Conservation (phyloP, 306 rosid species). For the Corylus americana region DNA sequence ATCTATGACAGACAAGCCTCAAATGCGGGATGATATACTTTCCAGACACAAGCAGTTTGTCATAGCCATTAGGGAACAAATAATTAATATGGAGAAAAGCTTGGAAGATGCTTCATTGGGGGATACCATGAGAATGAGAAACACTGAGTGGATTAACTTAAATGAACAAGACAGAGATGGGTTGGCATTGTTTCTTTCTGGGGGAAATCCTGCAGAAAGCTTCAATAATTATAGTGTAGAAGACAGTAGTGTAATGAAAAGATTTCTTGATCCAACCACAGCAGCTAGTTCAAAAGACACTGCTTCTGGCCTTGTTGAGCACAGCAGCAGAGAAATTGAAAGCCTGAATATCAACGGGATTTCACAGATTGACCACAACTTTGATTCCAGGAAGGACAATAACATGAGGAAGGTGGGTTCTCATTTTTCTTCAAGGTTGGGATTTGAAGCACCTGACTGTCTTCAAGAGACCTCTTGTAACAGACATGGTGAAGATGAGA, state of each 20-base stretch:
- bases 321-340: slow-evolving; percentile 24
- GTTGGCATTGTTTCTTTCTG: slow-evolving; percentile 42
- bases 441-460: slow-evolving; percentile 12
- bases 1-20: slow-evolving; percentile 27
- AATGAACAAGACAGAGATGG: slow-evolving; percentile 44
- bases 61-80: slow-evolving; percentile 41
- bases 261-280: slow-evolving; percentile 35
- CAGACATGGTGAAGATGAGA: slow-evolving; percentile 25
- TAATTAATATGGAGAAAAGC: slow-evolving; percentile 35
- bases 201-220: slow-evolving; percentile 24
- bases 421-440: slow-evolving; percentile 18
- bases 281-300: slow-evolving; percentile 28
- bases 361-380: slow-evolving; percentile 13
- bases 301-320: slow-evolving; percentile 9
- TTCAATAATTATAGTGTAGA: slow-evolving; percentile 18
- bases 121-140: slow-evolving; percentile 28
- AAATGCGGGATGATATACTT: slow-evolving; percentile 27
- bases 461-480: slow-evolving; percentile 18
- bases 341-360: slow-evolving; percentile 21
- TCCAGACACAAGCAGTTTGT: slow-evolving; percentile 40
- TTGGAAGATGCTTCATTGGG: slow-evolving; percentile 22
- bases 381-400: slow-evolving; percentile 18
- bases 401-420: slow-evolving; percentile 22
- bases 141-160: slow-evolving; percentile 29
- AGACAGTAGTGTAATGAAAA: slow-evolving; percentile 23